Base-by-base conservation (phyloP, 192 early-diverging fungal genomes). In the Obelidium mucronatum region DNA sequence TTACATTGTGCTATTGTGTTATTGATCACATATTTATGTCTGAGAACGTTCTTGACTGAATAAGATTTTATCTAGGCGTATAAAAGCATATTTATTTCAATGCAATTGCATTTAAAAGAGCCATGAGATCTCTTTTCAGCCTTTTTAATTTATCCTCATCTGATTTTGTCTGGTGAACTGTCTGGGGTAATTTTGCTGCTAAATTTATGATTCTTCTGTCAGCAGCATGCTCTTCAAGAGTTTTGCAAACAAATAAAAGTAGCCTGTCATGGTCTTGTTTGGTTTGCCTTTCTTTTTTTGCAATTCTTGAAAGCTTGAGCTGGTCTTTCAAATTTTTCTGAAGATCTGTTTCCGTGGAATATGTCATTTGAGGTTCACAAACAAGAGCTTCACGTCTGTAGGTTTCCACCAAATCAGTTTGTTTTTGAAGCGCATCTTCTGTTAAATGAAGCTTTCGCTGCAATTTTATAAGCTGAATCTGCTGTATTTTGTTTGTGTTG, bases 201-300 rank as follows among this genome's bases (percentile, higher is more conserved):
- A 28, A 31, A 8, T 24, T 8, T 8, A 58, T 58, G 26, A 58
- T 8, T 58, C 26, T 58, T 31, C 55, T 22, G 26, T 58, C 55
- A 22, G 26, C 24, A 58, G 55, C 55, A 58, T 58, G 55, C 24
- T 58, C 30, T 24, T 58, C 55, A 58, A 58, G 55, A 24, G 55
- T 58, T 26, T 24, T 22, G 24, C 55, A 58, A 58, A 58, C 26
- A 26, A 24, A 58, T 28, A 24, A 58, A 31, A 22, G 5, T 58
- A 26, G 22, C 24, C 11, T 58, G 5, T 24, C 8, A 58, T 58
- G 55, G 5, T 58, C 6, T 11, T 11, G 11, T 58, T 24, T 24
- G 24, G 11, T 58, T 58, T 58, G 55, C 22, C 55, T 24, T 8
- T 58, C 26, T 58, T 8, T 0, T 31, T 11, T 58, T 58, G 55